These are phyloP conservation scores for Colletotrichum tropicicola DNA, from an alignment of 2,329 filamentous ascomycete genomes.

Conservation along the genomic window DNA sequence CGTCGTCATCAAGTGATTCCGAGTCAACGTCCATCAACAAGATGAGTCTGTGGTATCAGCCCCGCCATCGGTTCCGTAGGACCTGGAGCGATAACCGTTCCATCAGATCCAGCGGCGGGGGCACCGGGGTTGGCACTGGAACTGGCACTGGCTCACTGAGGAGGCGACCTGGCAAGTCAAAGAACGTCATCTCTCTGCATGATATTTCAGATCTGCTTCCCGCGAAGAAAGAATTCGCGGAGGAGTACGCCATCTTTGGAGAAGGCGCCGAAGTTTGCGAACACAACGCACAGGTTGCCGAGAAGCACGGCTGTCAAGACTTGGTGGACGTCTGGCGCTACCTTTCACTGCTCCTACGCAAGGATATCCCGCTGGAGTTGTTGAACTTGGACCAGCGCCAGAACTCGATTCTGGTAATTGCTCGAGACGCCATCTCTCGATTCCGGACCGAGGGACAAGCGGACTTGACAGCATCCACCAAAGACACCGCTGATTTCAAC, in stretches of 20 bases:
- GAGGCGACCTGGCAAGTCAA: slow-evolving; percentile 59
- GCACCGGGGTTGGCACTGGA: slow-evolving; percentile 65
- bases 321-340: slow-evolving; percentile 87
- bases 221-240: slow-evolving; percentile 79
- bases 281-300: slow-evolving; percentile 83
- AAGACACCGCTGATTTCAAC: slow-evolving; percentile 46
- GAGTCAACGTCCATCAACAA: slow-evolving; percentile 71
- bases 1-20: slow-evolving; percentile 65
- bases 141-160: slow-evolving; percentile 51
- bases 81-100: slow-evolving; percentile 67
- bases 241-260: slow-evolving; percentile 85
- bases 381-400: slow-evolving; percentile 62
- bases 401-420: slow-evolving; percentile 74
- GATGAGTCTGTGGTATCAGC: slow-evolving; percentile 65
- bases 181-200: slow-evolving; percentile 79
- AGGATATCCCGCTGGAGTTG: slow-evolving; percentile 77
- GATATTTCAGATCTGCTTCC: slow-evolving; percentile 77
- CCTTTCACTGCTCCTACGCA: slow-evolving; percentile 78
- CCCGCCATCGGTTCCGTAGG: slow-evolving; percentile 60
- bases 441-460: slow-evolving; percentile 33
- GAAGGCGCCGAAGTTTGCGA: slow-evolving; percentile 82
- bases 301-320: slow-evolving; percentile 74
- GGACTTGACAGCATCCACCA: slow-evolving; percentile 17
- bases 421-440: slow-evolving; percentile 66
- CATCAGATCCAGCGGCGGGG: slow-evolving; percentile 67